Evolutionary conservation across 1,284 basidiomycete genomes (phyloP).

Genomic region (Rhodotorula glutinis): DNA sequence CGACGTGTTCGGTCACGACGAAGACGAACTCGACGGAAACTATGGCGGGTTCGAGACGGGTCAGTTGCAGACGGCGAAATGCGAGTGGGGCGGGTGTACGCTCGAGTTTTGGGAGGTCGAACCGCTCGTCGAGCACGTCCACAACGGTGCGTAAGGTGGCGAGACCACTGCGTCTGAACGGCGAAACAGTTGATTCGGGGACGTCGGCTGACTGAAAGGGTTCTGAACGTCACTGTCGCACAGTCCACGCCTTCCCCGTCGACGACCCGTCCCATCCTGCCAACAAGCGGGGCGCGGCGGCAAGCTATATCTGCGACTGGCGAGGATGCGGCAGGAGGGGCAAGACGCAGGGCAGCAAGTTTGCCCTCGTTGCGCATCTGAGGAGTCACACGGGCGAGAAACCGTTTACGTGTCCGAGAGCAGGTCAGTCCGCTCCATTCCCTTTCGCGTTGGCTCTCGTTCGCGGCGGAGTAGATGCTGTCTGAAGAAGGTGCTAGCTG

Average conservation of each 20-base stretch:
- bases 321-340: constrained; percentile 71
- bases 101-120: constrained; percentile 39
- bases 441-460: neutral
- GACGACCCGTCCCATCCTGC: constrained; percentile 12
- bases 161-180: neutral
- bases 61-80: constrained; percentile 15
- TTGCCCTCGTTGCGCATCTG: constrained; percentile 80
- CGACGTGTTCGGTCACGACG: constrained; percentile 5
- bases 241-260: constrained; percentile 37
- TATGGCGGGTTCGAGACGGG: constrained; percentile 13
- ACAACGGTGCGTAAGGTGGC: constrained; percentile 20
- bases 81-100: constrained; percentile 38
- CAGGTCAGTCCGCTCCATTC: constrained; percentile 58
- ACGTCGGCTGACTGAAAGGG: neutral
- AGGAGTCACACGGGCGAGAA: constrained; percentile 90
- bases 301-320: constrained; percentile 79
- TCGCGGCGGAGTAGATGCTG: too few species aligned
- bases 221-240: neutral
- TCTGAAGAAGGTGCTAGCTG: too few species aligned
- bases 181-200: too few species aligned
- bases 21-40: neutral
- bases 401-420: constrained; percentile 75
- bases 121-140: constrained; percentile 38
- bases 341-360: constrained; percentile 76
- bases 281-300: constrained; percentile 15